Conservation (phyloP, 2,329 filamentous ascomycete species). For the Fusarium domesticum region DNA sequence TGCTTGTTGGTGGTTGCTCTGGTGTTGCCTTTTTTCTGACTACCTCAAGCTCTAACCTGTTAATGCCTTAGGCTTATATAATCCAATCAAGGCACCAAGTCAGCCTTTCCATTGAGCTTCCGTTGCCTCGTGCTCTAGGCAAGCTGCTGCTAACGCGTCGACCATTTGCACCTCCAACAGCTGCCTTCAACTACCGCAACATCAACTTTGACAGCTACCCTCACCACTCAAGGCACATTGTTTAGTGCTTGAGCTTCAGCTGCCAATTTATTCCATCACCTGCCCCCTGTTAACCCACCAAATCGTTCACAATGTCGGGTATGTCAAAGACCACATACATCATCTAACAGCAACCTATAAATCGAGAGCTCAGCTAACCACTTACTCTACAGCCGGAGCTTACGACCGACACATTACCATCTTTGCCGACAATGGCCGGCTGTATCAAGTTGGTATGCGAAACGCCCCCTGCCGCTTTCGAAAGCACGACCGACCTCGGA, state of each 20-base stretch:
- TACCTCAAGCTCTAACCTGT: background rate
- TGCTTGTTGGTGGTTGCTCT: background rate
- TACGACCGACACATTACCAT: slow-evolving; percentile 99
- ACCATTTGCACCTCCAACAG: slow-evolving; percentile 28
- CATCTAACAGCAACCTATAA: slow-evolving; percentile 6
- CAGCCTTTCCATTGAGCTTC: slow-evolving; percentile 36
- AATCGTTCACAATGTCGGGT: slow-evolving; percentile 52
- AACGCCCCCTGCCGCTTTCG: slow-evolving; percentile 3
- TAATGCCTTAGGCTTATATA: slow-evolving; percentile 34
- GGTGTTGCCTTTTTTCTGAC: slow-evolving; percentile 6
- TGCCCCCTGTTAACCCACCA: slow-evolving; percentile 14
- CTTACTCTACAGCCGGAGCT: slow-evolving; percentile 55
- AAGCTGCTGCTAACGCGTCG: slow-evolving; percentile 49
- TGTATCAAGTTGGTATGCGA: slow-evolving; percentile 96
- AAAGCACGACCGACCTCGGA: slow-evolving; percentile 6
- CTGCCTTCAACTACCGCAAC: slow-evolving; percentile 22
- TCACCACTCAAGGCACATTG: slow-evolving; percentile 5
- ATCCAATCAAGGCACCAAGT: slow-evolving; percentile 29
- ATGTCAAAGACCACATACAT: slow-evolving; percentile 28
- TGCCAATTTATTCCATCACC: slow-evolving; percentile 5
- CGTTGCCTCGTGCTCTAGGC: slow-evolving; percentile 40
- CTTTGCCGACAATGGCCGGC: slow-evolving; percentile 96
- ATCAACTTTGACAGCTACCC: slow-evolving; percentile 7
- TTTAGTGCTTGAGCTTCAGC: slow-evolving; percentile 15
- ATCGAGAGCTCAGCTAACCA: slow-evolving; percentile 29